phyloP scores from a whole-genome alignment of 805 yeast species.

The Metschnikowia corniflorae region DNA sequence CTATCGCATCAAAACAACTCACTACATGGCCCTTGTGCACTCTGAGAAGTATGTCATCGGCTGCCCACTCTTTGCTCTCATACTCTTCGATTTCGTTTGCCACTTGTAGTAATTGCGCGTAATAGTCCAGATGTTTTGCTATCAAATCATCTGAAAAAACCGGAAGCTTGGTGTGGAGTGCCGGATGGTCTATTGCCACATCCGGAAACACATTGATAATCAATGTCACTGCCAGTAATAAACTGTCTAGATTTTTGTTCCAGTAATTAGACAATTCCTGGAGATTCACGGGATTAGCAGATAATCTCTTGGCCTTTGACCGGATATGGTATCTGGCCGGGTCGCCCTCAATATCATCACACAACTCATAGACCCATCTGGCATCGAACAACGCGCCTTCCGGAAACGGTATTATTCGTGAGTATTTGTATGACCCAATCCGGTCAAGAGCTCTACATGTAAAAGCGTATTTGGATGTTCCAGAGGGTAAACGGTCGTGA shows the following conservation, averaged over 20 bases:
- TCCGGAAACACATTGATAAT: constrained; percentile 28
- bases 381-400: constrained; percentile 20
- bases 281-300: constrained; percentile 33
- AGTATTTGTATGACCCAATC: constrained; percentile 35
- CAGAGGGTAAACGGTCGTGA: constrained; percentile 49
- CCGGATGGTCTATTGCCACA: constrained; percentile 30
- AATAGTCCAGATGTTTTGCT: constrained; percentile 19
- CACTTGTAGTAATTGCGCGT: constrained; percentile 20
- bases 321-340: constrained; percentile 50
- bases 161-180: constrained; percentile 39
- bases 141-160: constrained; percentile 26
- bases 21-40: constrained; percentile 15
- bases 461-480: constrained; percentile 46
- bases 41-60: constrained; percentile 37
- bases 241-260: constrained; percentile 16
- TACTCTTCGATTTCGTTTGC: constrained; percentile 28
- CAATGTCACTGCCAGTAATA: constrained; percentile 28
- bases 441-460: constrained; percentile 37
- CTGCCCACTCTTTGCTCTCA: constrained; percentile 37
- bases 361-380: constrained; percentile 35
- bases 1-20: constrained; percentile 5
- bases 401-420: constrained; percentile 40
- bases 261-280: constrained; percentile 27
- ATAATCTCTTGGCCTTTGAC: constrained; percentile 31
- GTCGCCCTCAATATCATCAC: constrained; percentile 43